Conservation (phyloP, 2,329 filamentous ascomycete species). For the Cytospora schulzeri region DNA sequence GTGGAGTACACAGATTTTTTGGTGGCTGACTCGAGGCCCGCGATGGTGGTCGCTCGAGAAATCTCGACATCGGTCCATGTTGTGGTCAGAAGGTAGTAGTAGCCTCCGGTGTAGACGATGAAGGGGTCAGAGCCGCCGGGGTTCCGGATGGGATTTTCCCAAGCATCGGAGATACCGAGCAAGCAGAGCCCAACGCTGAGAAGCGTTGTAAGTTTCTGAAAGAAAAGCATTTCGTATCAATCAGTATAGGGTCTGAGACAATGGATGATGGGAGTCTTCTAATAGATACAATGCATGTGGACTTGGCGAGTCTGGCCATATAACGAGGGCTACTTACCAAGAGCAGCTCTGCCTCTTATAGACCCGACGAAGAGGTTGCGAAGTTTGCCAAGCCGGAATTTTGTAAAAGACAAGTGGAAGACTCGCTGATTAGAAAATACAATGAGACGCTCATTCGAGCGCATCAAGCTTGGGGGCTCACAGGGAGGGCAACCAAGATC, state of each 20-base stretch:
- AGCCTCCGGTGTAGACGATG: constrained; percentile 53
- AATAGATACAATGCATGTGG: too few species aligned
- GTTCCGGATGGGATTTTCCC: constrained; percentile 54
- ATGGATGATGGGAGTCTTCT: too few species aligned
- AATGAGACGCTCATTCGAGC: constrained; percentile 12
- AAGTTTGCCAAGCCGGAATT: constrained; percentile 4
- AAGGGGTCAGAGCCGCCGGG: constrained; percentile 56
- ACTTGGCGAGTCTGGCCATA: not conserved
- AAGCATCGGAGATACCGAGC: constrained; percentile 37
- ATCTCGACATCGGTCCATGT: constrained; percentile 59
- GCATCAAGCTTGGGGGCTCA: not conserved
- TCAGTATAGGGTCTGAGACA: not conserved
- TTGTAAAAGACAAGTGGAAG: not conserved
- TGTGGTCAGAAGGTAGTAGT: constrained; percentile 60
- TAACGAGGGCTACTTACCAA: not conserved
- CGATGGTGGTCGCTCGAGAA: constrained; percentile 55
- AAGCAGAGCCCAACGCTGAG: constrained; percentile 29
- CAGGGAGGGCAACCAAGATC: not conserved
- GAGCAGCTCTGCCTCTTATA: not conserved
- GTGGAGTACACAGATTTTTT: constrained; percentile 55
- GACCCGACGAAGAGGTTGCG: not conserved
- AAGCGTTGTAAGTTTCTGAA: constrained; percentile 26
- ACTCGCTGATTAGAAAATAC: not conserved
- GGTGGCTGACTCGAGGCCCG: constrained; percentile 55
- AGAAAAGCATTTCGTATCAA: constrained; percentile 1